These are phyloP conservation scores for Aureobasidium sp. DNA, from an alignment of 2,329 filamentous ascomycete species.

Conservation along the genomic window DNA sequence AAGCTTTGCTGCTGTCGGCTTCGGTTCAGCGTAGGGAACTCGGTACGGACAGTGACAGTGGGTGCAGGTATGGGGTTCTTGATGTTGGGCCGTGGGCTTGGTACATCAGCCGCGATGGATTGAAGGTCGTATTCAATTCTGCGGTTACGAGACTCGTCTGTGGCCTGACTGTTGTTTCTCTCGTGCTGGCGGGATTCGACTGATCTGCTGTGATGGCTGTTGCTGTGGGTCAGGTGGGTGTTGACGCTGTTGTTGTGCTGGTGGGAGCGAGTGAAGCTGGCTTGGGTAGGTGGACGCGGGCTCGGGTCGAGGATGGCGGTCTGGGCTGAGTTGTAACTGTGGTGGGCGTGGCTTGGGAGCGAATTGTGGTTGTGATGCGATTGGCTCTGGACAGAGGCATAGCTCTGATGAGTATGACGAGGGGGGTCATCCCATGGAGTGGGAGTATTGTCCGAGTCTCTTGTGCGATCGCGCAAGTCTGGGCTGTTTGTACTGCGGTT, in stretches of 20 bases:
- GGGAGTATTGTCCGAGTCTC: slow-evolving; percentile 42
- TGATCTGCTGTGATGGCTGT: neutral
- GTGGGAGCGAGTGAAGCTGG: slow-evolving; percentile 1
- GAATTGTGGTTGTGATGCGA: neutral
- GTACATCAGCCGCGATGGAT: slow-evolving; percentile 82
- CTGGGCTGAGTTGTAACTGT: slow-evolving; percentile 5
- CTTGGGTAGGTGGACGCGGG: slow-evolving; percentile 4
- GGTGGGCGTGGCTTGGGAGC: neutral
- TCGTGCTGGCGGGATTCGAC: slow-evolving; percentile 44
- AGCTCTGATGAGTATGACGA: neutral
- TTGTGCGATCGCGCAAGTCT: slow-evolving; percentile 20
- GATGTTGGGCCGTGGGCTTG: slow-evolving; percentile 60
- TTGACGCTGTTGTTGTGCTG: slow-evolving; percentile 10
- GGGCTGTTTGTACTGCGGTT: slow-evolving; percentile 62
- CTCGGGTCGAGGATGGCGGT: slow-evolving; percentile 2
- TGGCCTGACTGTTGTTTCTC: slow-evolving; percentile 72
- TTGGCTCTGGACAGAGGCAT: neutral
- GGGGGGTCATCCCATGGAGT: slow-evolving; percentile 54
- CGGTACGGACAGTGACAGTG: slow-evolving; percentile 87
- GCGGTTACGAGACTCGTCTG: slow-evolving; percentile 63
- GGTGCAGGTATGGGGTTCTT: slow-evolving; percentile 87
- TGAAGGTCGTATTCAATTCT: slow-evolving; percentile 94
- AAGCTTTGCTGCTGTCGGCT: slow-evolving; percentile 92
- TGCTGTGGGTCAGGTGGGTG: neutral
- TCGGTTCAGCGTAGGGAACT: slow-evolving; percentile 88